phyloP scores from a whole-genome alignment of 2,329 filamentous ascomycete genomes.

The Hymenoscyphus fraxineus region DNA sequence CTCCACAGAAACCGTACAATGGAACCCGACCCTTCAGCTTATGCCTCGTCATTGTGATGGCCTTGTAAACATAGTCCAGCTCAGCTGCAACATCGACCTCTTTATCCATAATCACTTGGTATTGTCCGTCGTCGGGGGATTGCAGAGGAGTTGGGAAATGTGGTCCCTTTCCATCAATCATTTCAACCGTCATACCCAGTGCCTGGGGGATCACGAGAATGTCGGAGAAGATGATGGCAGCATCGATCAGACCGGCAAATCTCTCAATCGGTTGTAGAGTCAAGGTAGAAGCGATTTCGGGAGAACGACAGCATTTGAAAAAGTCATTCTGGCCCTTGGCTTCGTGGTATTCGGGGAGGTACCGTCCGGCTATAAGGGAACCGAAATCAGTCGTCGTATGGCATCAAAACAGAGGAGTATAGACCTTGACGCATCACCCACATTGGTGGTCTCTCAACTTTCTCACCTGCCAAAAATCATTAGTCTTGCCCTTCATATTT shows the following conservation, averaged over 20 bases:
- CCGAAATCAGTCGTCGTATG: conserved; percentile 5
- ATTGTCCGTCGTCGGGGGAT: conserved; percentile 79
- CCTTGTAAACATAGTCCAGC: conserved; percentile 92
- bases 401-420: conserved; percentile 2
- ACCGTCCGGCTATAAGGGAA: conserved; percentile 70
- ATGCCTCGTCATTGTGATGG: conserved; percentile 83
- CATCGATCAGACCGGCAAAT: conserved; percentile 85
- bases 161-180: conserved; percentile 95
- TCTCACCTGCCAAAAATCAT: conserved; percentile 60
- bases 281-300: conserved; percentile 87
- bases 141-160: conserved; percentile 85
- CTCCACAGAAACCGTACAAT: conserved; percentile 92
- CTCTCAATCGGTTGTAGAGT: conserved; percentile 95
- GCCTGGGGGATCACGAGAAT: conserved; percentile 97
- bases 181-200: conserved; percentile 97
- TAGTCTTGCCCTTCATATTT: conserved; percentile 15
- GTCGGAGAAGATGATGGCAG: conserved; percentile 97
- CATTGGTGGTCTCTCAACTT: conserved; percentile 87
- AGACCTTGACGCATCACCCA: conserved; percentile 99
- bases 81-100: conserved; percentile 81
- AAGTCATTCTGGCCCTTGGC: conserved; percentile 90
- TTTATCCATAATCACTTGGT: conserved; percentile 69
- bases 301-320: conserved; percentile 93
- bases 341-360: conserved; percentile 96
- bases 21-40: conserved; percentile 88